phyloP scores from a whole-genome alignment of 2,329 filamentous ascomycete genomes.

The Nannizziopsis barbatae region DNA sequence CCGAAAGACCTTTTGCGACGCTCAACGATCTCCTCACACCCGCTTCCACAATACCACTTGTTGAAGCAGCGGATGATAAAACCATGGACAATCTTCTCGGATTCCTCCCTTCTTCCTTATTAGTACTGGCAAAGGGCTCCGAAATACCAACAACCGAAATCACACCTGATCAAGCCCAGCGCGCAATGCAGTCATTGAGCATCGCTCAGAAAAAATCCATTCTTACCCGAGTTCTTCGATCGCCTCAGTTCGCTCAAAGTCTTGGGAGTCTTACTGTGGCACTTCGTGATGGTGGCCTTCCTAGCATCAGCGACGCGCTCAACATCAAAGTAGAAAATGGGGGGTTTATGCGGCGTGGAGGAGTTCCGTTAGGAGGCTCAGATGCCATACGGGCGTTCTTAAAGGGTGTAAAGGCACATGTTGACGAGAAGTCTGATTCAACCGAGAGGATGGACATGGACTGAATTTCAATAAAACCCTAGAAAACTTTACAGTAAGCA shows the following conservation, averaged over 20 bases:
- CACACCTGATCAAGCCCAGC: slow-evolving; percentile 55
- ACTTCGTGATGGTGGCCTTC: slow-evolving; percentile 77
- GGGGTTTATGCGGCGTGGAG: slow-evolving; percentile 66
- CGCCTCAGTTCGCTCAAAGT: slow-evolving; percentile 83
- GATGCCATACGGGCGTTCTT: slow-evolving; percentile 87
- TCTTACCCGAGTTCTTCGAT: slow-evolving; percentile 69
- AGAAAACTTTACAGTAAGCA: background rate
- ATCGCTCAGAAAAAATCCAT: slow-evolving; percentile 68
- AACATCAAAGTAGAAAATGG: slow-evolving; percentile 69
- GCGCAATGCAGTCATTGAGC: slow-evolving; percentile 62
- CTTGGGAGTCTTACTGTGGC: slow-evolving; percentile 76
- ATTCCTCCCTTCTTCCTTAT: slow-evolving; percentile 65
- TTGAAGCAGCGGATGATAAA: slow-evolving; percentile 54
- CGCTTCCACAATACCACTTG: slow-evolving; percentile 63
- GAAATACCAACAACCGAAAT: slow-evolving; percentile 50
- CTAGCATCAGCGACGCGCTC: slow-evolving; percentile 78
- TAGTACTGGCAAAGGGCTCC: slow-evolving; percentile 62
- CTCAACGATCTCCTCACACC: slow-evolving; percentile 76
- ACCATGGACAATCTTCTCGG: slow-evolving; percentile 63
- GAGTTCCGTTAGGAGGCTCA: slow-evolving; percentile 74
- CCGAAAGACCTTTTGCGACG: slow-evolving; percentile 64
- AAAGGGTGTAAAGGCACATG: slow-evolving; percentile 70
- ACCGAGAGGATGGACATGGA: slow-evolving; percentile 37
- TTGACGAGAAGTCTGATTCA: slow-evolving; percentile 44
- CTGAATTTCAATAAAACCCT: slow-evolving; percentile 15